Evolutionary conservation across 495 filamentous ascomycete species (phyloP).

Genomic region (Pyrenula massariospora): DNA sequence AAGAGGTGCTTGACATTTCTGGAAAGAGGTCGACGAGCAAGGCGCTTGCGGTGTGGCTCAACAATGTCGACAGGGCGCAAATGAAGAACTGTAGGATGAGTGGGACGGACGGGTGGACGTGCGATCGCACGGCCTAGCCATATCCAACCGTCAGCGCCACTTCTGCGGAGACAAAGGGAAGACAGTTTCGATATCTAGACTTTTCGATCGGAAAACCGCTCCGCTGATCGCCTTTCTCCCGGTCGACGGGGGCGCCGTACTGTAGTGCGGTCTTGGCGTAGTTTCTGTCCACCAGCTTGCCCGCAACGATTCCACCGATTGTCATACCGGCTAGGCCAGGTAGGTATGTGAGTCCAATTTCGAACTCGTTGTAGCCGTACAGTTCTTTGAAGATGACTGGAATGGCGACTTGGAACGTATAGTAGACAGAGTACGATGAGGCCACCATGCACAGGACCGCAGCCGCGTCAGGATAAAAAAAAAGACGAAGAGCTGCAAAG

Average conservation of each 20-base stretch:
- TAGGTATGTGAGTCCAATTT: slow-evolving; percentile 37
- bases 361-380: slow-evolving; percentile 35
- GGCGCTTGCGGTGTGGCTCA: no score
- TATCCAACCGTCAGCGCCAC: not conserved
- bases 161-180: no score
- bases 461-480: no score
- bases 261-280: slow-evolving; percentile 27
- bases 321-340: slow-evolving; percentile 44
- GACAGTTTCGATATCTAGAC: no score
- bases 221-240: slow-evolving; percentile 39
- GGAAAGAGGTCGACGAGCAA: no score
- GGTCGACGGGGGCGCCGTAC: slow-evolving; percentile 14
- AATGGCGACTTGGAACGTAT: slow-evolving; percentile 18
- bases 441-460: no score
- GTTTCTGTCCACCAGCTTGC: slow-evolving; percentile 55
- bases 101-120: no score
- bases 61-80: no score
- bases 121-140: not conserved
- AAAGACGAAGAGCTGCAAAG: no score
- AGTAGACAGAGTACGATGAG: no score
- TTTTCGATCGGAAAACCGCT: slow-evolving; percentile 52
- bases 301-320: slow-evolving; percentile 77
- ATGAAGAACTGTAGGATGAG: no score
- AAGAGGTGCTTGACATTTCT: no score
- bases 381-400: slow-evolving; percentile 26